Conservation (phyloP, 345 rosid species). For the Psidium friedrichsthalianum region DNA sequence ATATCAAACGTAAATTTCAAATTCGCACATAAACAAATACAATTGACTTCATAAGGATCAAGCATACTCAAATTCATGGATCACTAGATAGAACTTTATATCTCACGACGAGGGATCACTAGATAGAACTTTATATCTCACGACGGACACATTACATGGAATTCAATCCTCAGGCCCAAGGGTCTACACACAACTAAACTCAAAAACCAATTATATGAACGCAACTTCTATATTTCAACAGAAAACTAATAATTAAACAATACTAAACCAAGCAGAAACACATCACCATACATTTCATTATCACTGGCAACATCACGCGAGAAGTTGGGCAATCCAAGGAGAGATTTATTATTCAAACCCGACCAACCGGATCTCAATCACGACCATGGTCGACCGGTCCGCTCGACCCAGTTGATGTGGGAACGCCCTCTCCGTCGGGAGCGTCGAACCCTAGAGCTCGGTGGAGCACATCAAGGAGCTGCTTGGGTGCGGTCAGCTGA, state of each 20-base stretch:
- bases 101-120: too few species aligned
- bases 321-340: neutral
- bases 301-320: neutral
- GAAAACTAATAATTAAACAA: neutral
- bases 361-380: neutral
- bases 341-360: neutral
- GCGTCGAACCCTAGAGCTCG: neutral
- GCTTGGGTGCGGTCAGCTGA: neutral
- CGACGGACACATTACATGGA: neutral
- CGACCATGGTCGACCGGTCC: neutral
- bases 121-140: neutral
- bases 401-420: neutral
- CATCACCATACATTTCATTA: neutral
- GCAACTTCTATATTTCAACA: neutral
- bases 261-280: neutral
- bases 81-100: neutral
- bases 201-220: neutral
- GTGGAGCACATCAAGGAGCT: slow-evolving; percentile 1
- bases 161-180: neutral
- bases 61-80: neutral
- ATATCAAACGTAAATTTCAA: neutral
- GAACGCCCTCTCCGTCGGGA: neutral
- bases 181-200: neutral
- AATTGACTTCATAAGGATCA: neutral
- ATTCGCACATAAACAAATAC: neutral